phyloP scores from a whole-genome alignment of 805 yeast species.

The Jamesozyma gamospora region DNA sequence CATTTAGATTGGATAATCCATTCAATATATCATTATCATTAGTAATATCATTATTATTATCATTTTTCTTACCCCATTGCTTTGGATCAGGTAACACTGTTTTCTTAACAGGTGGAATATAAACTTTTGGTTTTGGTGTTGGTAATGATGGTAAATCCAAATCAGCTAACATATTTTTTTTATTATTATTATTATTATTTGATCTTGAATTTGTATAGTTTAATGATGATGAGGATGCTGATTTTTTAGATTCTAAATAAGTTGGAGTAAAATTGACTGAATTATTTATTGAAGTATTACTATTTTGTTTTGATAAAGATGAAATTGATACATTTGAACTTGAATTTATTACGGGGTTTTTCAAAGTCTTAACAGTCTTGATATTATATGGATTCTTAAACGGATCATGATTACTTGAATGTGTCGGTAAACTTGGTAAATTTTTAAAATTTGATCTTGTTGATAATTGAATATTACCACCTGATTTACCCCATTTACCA shows the following conservation, averaged over 20 bases:
- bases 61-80: slow-evolving; percentile 24
- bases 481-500: slow-evolving; percentile 26
- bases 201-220: not conserved
- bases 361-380: slow-evolving; percentile 1
- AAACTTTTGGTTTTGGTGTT: slow-evolving; percentile 23
- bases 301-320: slow-evolving; percentile 3
- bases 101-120: slow-evolving; percentile 51
- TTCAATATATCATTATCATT: slow-evolving; percentile 5
- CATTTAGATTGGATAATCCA: not conserved
- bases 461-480: slow-evolving; percentile 1
- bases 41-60: not conserved
- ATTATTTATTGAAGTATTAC: slow-evolving; percentile 9
- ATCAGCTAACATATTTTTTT: slow-evolving; percentile 13
- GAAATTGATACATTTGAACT: not conserved
- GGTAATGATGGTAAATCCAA: slow-evolving; percentile 42
- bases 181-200: not conserved
- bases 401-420: slow-evolving; percentile 15
- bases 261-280: slow-evolving; percentile 21
- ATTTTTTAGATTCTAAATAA: slow-evolving; percentile 22
- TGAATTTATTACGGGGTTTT: slow-evolving; percentile 1
- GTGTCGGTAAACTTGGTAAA: slow-evolving; percentile 28
- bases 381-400: slow-evolving; percentile 10
- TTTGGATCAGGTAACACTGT: slow-evolving; percentile 29
- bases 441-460: slow-evolving; percentile 11
- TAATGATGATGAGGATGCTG: not conserved